Base-by-base conservation (phyloP, 768 basidiomycete species). In the Guyanaporus albipodus region DNA sequence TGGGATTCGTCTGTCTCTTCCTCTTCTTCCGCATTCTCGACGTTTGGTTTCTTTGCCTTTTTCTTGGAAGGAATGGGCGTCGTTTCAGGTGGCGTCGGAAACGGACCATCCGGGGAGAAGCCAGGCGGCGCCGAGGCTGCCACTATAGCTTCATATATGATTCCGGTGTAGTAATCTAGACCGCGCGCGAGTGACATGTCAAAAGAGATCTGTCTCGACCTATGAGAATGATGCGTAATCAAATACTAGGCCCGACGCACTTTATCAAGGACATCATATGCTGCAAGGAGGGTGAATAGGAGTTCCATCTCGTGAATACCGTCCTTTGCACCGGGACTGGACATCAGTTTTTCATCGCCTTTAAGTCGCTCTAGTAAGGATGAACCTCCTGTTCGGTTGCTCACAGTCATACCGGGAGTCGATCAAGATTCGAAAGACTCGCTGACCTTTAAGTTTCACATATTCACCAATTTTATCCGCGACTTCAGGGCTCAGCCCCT, bases 391-490 rank as follows among this genome's bases (percentile, higher is more conserved):
- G 52, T 17, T 21, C 12, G 15, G 12, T 28, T 6, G 17, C 9
- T 23, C 14, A 29, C 27, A 22, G 24, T 55, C 44, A 43, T 3
- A 22, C 8, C 6, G 35, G 38, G 31, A 19, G 44, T 39, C 22
- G 23, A 23, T 35, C 15, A 2, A 31, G 8, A 10, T 28, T 39
- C 4, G 21, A 15, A 35, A 14, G 18, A n/a, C 17, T 4, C 6
- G 43, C 68, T 47, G 43, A 87, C 93, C 95, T 73, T 96, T 97
- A 63, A 85, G 79, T 62, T 91, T 93, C 51, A 99, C 96, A 60
- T 96, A 99, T 64, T 94, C 88, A 18, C 95, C 95, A 59, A 99
- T 99, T 67, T 78, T 85, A 70, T 99, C 95, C 1, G 96, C 94
- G 4, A 86, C 77, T 6, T 71, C 76, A 10, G 79, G 66, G 54